Evolutionary conservation across 352 stramenopile species (phyloP), one percentile per base, ranked within the genome.

Genomic region (Phytophthora tubulina): DNA sequence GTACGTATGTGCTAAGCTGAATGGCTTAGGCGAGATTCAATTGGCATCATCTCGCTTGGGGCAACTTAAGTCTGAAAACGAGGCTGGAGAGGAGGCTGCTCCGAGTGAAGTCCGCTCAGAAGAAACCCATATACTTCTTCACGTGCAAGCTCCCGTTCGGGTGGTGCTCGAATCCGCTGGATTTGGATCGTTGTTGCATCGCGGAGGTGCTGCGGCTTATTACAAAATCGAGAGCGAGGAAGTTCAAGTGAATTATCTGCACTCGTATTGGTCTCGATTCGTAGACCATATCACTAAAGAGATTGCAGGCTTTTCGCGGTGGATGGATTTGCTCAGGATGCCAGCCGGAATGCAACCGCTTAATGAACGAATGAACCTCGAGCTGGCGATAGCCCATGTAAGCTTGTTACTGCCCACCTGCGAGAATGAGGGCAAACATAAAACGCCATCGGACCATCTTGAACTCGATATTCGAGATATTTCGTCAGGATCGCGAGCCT

Each of bases 241-340:
- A 33, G 69, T 92, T 2, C 75, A 87, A 38, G 55, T 94, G 3
- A 93, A 90, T 44, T 93, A 91, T 48, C 70, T 92, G 31, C 73
- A 85, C 50, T 65, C 71, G 7, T 79, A 91, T 38, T 85, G 81
- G 33, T 58, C 54, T 17, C 67, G 82, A 0, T 76, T 94, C 10
- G 36, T 72, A 5, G 70, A 91, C 14, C 83, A 90, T 61, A 44
- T 93, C 15, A 78, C 77, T 27, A 84, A 86, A 63, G 75, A 93
- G 30, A 81, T 95, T 17, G 70, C 88, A 30, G 83, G 75, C 0
- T 90, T 92, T 63, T 91, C 88, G 33, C 81, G 81, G 11, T 95
- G 84, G 82, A 78, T 80, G 7, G 84, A 82, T 15, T 63, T 90
- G 8, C 79, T 86, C 53, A 77, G 79, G 27, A 75, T 82, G n/a